Evolutionary conservation across 139 green algal genomes (phyloP), one percentile per base, ranked within the genome.

Genomic region (Coelastrella sp.): DNA sequence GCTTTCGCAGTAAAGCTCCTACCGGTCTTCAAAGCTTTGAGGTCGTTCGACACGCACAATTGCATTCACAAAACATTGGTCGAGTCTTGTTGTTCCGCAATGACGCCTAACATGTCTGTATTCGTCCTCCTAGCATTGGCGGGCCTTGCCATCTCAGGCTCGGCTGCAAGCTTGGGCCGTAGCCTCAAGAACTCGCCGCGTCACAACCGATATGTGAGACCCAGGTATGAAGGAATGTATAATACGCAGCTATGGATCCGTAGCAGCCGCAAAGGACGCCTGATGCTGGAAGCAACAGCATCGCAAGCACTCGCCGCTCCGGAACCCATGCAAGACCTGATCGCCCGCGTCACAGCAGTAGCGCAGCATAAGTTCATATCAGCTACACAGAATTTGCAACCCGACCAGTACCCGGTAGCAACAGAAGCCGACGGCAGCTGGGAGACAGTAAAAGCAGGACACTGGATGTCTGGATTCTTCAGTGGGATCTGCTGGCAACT

Each of bases 401-500:
- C 64, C 5, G 4, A 56, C 14, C 82, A 87, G 8, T 87, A 79
- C 32, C 82, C 82, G 5, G 20, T 56, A 60, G 64, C 82, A 32
- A 78, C 82, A 8, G 7, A 65, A 17, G 22, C 82, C 22, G 73
- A 64, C 64, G 82, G 82, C 22, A 56, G 74, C 60, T 87, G 82
- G 82, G 59, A 73, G 32, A 73, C 59, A 22, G 23, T 58, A 14
- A 17, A 13, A 57, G 23, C 74, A 17, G 23, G 23, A 17, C 22
- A 80, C 7, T 80, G 82, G 82, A 87, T 71, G 17, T 78, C 60
- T 73, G 82, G 82, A 17, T 87, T 87, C 84, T 82, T 71, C 59
- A 23, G 22, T 64, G 68, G 71, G 14, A 47, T 80, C 5, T 68
- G 80, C 71, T 89, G 85, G 85, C 85, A 89, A 59, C 23, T 89